These are phyloP conservation scores for Forsythia suspensa DNA, from an alignment of 257 asterid species.

Conservation along the genomic window DNA sequence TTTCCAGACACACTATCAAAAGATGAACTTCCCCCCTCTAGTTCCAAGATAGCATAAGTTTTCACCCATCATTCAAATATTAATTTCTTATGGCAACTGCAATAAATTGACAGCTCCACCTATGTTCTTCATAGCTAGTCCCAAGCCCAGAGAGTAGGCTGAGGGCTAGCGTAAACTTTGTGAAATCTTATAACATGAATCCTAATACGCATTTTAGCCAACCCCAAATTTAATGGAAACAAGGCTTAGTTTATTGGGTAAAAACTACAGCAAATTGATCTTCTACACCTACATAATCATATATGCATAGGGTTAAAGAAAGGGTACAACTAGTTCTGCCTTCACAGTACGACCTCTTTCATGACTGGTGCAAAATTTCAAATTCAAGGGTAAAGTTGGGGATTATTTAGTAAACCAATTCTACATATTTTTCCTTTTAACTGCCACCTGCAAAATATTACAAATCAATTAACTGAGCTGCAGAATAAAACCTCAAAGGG, in stretches of 20 bases:
- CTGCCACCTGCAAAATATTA: too few relatives aligned
- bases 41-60: not conserved
- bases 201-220: not conserved
- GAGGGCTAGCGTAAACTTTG: not conserved
- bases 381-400: not conserved
- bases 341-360: not conserved
- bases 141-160: not conserved
- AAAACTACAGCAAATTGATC: not conserved
- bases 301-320: not conserved
- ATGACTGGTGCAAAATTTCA: not conserved
- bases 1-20: not conserved
- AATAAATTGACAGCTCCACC: not conserved
- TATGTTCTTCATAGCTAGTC: not conserved
- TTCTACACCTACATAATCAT: not conserved
- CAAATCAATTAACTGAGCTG: not conserved
- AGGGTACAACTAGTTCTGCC: not conserved
- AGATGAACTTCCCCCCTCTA: not conserved
- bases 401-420: not conserved
- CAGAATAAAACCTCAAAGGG: not conserved
- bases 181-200: not conserved
- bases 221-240: not conserved
- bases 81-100: not conserved
- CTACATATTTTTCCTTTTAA: not conserved
- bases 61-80: not conserved
- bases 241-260: not conserved